These are phyloP conservation scores for Penicillium nucicola DNA, from an alignment of 495 filamentous ascomycete genomes.

Conservation along the genomic window DNA sequence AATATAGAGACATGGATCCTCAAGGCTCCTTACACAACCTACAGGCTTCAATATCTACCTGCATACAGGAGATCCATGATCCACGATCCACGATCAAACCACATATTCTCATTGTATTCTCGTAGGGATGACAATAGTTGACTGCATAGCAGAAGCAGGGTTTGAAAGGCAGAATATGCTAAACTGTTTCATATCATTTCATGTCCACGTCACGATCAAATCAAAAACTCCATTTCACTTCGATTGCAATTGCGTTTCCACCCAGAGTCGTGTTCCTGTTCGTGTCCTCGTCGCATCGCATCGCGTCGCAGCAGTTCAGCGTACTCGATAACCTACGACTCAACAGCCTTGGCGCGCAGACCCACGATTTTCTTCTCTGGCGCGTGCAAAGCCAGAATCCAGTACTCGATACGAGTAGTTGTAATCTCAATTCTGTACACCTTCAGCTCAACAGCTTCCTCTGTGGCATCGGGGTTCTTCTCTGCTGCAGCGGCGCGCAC, in stretches of 20 bases:
- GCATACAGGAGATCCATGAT: too few relatives aligned
- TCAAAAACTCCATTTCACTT: neutral
- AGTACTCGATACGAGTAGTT: conserved; percentile 70
- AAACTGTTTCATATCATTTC: neutral
- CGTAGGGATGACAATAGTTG: too few relatives aligned
- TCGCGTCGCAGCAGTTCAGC: too few relatives aligned
- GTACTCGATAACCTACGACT: conserved; percentile 49
- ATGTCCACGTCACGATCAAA: conserved; percentile 1
- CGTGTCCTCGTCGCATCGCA: too few relatives aligned
- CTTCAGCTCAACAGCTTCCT: conserved; percentile 59
- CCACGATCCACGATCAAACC: too few relatives aligned
- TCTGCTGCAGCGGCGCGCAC: conserved; percentile 34
- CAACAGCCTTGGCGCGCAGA: conserved; percentile 69
- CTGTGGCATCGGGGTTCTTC: conserved; percentile 13
- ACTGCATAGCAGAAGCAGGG: too few relatives aligned
- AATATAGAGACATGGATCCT: neutral
- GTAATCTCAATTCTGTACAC: conserved; percentile 67
- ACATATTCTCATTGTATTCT: too few relatives aligned
- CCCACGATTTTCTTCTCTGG: conserved; percentile 61
- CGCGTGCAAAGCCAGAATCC: conserved; percentile 60
- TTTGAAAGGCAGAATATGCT: too few relatives aligned
- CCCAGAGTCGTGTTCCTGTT: too few relatives aligned
- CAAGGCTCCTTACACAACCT: too few relatives aligned
- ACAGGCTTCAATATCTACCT: too few relatives aligned
- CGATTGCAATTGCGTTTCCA: too few relatives aligned